Conservation (phyloP, 441 rosid genomes). For the Populus trichocarpa region DNA sequence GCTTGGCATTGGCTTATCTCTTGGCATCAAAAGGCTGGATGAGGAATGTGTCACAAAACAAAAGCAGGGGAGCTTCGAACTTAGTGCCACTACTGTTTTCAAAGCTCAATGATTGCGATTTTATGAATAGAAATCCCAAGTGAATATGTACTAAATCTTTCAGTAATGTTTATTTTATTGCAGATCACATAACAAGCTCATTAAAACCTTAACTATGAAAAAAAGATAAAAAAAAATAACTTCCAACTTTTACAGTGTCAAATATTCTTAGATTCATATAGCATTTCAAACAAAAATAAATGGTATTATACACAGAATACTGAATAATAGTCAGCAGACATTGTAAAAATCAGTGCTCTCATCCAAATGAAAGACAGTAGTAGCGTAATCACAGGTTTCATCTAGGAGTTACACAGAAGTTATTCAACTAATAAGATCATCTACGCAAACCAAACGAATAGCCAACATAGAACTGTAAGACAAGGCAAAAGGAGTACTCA, state of each 20-base stretch:
- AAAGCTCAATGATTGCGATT: background rate
- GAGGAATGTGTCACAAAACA: background rate
- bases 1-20: background rate
- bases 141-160: background rate
- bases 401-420: background rate
- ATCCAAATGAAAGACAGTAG: background rate
- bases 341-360: background rate
- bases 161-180: background rate
- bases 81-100: background rate
- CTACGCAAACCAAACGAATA: background rate
- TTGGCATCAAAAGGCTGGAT: background rate
- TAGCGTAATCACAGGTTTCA: background rate
- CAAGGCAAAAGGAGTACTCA: constrained; percentile 36
- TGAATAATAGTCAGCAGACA: background rate
- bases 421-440: background rate
- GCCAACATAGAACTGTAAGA: background rate
- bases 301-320: background rate
- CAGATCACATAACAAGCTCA: background rate
- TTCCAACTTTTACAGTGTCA: background rate
- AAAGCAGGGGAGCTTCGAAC: background rate
- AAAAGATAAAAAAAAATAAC: background rate
- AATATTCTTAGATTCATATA: background rate
- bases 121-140: background rate
- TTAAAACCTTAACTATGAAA: background rate
- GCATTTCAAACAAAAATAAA: background rate